These are phyloP conservation scores for Coleophoma crateriformis DNA, from an alignment of 2,329 filamentous ascomycete genomes.

Conservation along the genomic window DNA sequence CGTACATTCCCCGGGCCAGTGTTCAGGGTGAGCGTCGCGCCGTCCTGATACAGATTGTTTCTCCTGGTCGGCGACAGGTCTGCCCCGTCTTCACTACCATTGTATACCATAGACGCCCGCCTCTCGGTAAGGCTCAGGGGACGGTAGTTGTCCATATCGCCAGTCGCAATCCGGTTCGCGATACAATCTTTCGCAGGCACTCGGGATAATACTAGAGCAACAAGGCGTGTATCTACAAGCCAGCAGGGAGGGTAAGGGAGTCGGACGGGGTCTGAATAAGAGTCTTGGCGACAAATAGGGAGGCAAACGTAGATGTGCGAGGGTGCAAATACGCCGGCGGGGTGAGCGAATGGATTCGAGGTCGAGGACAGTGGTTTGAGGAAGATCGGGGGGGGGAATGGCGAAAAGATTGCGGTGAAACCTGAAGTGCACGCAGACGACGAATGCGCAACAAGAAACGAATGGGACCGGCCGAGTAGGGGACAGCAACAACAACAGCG, in stretches of 20 bases:
- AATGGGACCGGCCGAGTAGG: neutral
- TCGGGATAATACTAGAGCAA: neutral
- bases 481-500: neutral
- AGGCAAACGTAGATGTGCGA: no score
- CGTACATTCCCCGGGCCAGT: slow-evolving; percentile 32
- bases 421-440: neutral
- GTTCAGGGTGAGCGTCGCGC: slow-evolving; percentile 39
- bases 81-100: slow-evolving; percentile 38
- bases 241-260: no score
- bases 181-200: neutral
- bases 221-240: neutral
- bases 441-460: neutral
- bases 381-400: neutral
- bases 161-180: neutral
- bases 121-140: slow-evolving; percentile 57
- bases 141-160: slow-evolving; percentile 29
- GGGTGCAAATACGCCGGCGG: neutral
- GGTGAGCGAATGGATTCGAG: neutral
- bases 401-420: slow-evolving; percentile 1
- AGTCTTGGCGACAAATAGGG: no score
- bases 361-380: neutral
- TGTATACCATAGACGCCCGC: slow-evolving; percentile 49
- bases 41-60: slow-evolving; percentile 3
- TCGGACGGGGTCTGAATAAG: no score
- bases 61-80: slow-evolving; percentile 22